Conservation (phyloP, 352 stramenopile species). For the Lagenidium sp. region DNA sequence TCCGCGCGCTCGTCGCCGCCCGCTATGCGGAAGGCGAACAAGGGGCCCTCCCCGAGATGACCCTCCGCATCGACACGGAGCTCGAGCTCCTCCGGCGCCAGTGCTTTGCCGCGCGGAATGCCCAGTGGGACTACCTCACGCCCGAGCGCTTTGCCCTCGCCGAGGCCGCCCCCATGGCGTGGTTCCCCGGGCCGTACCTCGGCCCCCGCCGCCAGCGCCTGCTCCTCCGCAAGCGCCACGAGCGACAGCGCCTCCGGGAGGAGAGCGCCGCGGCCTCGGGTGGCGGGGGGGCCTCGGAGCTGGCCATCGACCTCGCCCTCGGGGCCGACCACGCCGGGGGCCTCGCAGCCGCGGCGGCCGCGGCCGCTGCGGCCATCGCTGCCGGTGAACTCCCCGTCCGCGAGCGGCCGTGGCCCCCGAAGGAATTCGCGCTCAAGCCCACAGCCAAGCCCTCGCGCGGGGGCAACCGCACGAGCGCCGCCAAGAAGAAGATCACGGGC, state of each 20-base stretch:
- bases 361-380: too few relatives aligned
- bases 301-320: slow-evolving; percentile 3
- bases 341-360: slow-evolving; percentile 15
- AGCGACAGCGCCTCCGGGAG: slow-evolving; percentile 5
- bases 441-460: slow-evolving; percentile 26
- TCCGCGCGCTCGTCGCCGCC: slow-evolving; percentile 36
- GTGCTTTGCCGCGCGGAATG: slow-evolving; percentile 73
- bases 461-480: slow-evolving; percentile 17
- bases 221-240: slow-evolving; percentile 26
- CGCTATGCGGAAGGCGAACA: slow-evolving; percentile 32
- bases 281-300: not conserved
- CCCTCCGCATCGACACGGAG: slow-evolving; percentile 67
- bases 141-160: slow-evolving; percentile 40
- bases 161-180: slow-evolving; percentile 14
- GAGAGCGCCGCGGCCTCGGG: slow-evolving; percentile 8
- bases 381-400: too few relatives aligned
- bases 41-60: slow-evolving; percentile 38
- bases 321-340: not conserved
- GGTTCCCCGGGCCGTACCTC: slow-evolving; percentile 25
- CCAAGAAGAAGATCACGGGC: slow-evolving; percentile 51
- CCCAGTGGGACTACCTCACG: slow-evolving; percentile 39
- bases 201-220: slow-evolving; percentile 27
- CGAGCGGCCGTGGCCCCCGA: slow-evolving; percentile 64
- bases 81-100: slow-evolving; percentile 58
- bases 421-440: slow-evolving; percentile 62